A percentile compares a stretch with the other conserved stretches of the same genome.
Evolutionary conservation across 129 eudicot genomes (phyloP).

Genomic region (Kitagawia praeruptora): DNA sequence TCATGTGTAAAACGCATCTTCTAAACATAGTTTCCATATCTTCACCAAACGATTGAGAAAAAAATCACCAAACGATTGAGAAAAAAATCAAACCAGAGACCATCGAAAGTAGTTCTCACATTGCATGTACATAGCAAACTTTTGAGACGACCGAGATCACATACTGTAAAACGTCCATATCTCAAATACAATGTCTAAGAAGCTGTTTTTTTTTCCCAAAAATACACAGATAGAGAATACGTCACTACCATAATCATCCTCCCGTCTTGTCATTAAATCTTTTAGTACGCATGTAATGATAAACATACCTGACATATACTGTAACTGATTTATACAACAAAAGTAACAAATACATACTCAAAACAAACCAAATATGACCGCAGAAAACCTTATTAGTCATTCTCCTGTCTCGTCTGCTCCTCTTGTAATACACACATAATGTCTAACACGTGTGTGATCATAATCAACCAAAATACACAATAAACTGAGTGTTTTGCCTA

Average conservation of each 20-base stretch:
- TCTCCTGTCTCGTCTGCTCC: not conserved
- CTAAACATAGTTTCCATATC: too few relatives aligned
- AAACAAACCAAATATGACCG: too few relatives aligned
- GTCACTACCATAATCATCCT: not conserved
- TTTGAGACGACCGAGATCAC: not conserved
- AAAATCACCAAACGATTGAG: not conserved
- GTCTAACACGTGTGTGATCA: not conserved
- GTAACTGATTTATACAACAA: not conserved
- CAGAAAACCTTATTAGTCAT: not conserved
- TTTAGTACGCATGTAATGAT: too few relatives aligned
- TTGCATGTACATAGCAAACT: too few relatives aligned
- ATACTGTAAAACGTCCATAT: not conserved
- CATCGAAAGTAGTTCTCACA: not conserved
- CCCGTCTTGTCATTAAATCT: not conserved
- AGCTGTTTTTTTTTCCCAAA: too few relatives aligned
- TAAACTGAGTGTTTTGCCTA: not conserved
- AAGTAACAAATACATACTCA: too few relatives aligned
- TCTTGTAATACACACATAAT: not conserved
- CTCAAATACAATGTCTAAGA: not conserved
- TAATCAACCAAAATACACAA: not conserved
- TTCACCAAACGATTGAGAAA: not conserved
- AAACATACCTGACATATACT: not conserved
- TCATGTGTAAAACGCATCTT: not conserved
- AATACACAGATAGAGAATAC: not conserved
- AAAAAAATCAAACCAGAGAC: not conserved